Base-by-base conservation (phyloP, 2,329 filamentous ascomycete genomes). In the Ophiostoma australiae region DNA sequence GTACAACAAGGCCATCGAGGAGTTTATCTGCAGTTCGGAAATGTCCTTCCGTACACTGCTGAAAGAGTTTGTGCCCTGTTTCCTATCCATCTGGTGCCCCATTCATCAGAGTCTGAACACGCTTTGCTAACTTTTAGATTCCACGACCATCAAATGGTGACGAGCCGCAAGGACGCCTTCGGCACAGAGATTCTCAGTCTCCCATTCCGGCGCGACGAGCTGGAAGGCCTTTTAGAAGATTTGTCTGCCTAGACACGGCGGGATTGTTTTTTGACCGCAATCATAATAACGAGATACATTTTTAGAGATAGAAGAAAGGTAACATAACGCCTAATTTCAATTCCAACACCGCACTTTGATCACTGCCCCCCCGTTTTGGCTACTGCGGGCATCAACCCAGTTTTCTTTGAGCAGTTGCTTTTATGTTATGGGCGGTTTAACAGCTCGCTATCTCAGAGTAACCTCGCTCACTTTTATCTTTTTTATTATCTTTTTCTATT, bases 141-240 rank as follows among this genome's bases (percentile, higher is more conserved):
- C 79, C 93, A 97, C 78, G 95, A 99, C 77, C 95, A 99, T 82
- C 93, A 97, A 77, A 98, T 99, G 89, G 91, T 99, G 74, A 92
- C 92, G 70, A 96, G 91, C 73, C 88, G 89, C 73, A 94, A 94
- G 77, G 94, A 99, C 79, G 86, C 87, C 0, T 83, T 94, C 71
- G 95, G 95, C 3, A 94, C 91, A 2, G 95, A 98, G 78, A 82
- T 95, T 69, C 80, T 99, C 67, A 91, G 91, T 75, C 87, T 97
- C 17, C 95, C 95, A 0, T 93, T 98, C 77, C 85, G 90, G 63
- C 90, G 90, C 75, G 93, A 97, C 74, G 95, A 99, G 80, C 83
- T 98, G 77, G 94, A 97, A 79, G 89, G 86, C 1, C 91, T 97
- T 67, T 79, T 98, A 73, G 94, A 97, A 77, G 95, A 98, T 72